Base-by-base conservation (phyloP, 768 basidiomycete species). In the Pleurotus tuoliensis region DNA sequence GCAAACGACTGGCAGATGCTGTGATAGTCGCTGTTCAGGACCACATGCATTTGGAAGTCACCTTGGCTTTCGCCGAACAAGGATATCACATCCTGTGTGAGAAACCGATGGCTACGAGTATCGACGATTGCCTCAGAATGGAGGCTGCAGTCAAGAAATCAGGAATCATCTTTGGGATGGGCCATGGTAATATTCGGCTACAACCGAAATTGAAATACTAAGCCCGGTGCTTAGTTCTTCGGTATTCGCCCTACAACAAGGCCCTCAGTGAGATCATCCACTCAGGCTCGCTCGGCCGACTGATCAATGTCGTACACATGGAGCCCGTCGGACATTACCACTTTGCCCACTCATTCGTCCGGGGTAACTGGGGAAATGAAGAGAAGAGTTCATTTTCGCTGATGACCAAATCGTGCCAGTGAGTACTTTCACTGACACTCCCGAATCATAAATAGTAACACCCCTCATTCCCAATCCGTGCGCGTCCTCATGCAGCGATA, bases 351-450 rank as follows among this genome's bases (percentile, higher is more conserved):
- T 92, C 90, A 0, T 95, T 83, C 63, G 93, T 95, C 27, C 82
- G 93, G 34, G 93, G 82, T 25, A 86, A 87, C 66, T 95, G 93
- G 93, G 69, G 75, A 3, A 82, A 75, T 22, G 88, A 94, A 65
- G 69, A 73, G 2, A 72, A 77, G 5, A 88, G 88, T 62, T 87
- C 84, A 20, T 94, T 94, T 69, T 84, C 88, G 12, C 79, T 95
- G 51, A 84, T 95, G 86, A 88, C 92, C 15, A 95, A 95, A 75
- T 85, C 86, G 61, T 95, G 89, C 81, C 93, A 95, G 91, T 92
- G 68, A 64, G 86, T 72, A 22, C 47, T 48, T 52, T 40, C 40
- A 47, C 47, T 20, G 34, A 16, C 24, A 58, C 16, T 30, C 56
- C 27, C 22, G 53, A 22, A 54, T 12, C 27, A 34, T 27, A 55